Evolutionary conservation across 1,284 basidiomycete species (phyloP), one percentile per base, ranked within the genome.

Genomic region (Coniferiporia sulphurascens): DNA sequence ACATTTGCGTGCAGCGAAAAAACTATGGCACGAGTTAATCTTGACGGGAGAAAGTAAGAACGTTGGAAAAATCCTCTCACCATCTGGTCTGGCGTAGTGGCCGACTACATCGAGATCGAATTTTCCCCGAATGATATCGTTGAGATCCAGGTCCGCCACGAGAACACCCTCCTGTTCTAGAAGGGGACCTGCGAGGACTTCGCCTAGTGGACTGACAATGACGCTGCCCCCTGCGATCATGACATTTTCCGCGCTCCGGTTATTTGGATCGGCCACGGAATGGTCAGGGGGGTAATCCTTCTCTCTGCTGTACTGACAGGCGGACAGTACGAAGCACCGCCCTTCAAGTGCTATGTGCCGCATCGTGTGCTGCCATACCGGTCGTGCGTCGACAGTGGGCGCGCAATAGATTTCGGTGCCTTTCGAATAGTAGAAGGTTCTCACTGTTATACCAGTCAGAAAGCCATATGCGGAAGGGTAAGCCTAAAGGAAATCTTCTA

Each of bases 271-370:
- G 21, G 68, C 70, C 12, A 81, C 78, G 22, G 83, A 72, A 64
- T 87, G 83, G 60, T 78, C 80, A 2, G 70, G 65, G 0, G 86
- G 85, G 64, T 81, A 87, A 68, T 88, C 80, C 67, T 78, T 78
- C 66, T 83, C 82, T 65, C 79, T 77, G 0, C 83, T 78, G 67
- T 77, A 86, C 67, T 87, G 87, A 67, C 81, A 88, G 15, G 80
- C 83, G 15, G 83, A 79, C 27, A 89, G 72, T 45, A 91, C 89
- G 69, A 87, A 90, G 72, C 86, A 89, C 22, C 89, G 78, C 1
- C 88, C 89, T 71, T 91, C 89, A 54, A 86, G 73, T 1, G 88
- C 88, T 54, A 91, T 87, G 67, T 89, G 87, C 54, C 77, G 71
- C 86, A 91, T 89, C 1, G 82, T 80, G 57, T 76, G 75, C 61